Conservation (phyloP, 257 asterid species). For the Verbascum thapsus region DNA sequence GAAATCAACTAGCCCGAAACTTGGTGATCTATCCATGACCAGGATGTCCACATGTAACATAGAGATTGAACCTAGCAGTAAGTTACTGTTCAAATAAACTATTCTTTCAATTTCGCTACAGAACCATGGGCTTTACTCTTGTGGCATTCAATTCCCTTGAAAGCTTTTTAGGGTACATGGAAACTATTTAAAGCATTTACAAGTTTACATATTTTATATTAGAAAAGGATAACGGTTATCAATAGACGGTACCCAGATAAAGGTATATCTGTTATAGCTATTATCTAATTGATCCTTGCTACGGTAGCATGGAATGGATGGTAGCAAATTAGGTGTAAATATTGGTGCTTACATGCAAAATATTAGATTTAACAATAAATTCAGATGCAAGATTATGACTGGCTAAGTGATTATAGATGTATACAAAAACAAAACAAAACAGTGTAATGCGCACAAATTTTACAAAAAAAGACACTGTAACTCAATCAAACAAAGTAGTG, state of each 20-base stretch:
- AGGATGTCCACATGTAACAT: not conserved
- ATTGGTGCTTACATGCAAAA: not conserved
- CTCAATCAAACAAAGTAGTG: conserved; percentile 11
- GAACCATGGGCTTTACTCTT: conserved; percentile 11
- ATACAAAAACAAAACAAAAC: too few relatives aligned
- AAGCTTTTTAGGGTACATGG: not conserved
- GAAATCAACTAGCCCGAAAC: not conserved
- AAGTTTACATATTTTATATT: not conserved
- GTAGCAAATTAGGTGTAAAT: not conserved
- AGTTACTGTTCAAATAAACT: not conserved
- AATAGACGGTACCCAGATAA: not conserved
- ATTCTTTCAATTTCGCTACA: conserved; percentile 1
- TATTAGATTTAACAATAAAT: not conserved
- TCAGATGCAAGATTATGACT: conserved; percentile 14
- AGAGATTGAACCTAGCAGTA: not conserved
- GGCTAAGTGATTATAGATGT: too few relatives aligned
- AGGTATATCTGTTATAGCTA: not conserved
- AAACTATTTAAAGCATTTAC: not conserved
- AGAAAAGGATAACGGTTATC: not conserved
- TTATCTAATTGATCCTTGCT: conserved; percentile 3
- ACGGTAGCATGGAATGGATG: not conserved
- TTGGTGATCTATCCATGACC: too few relatives aligned
- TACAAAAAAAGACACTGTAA: not conserved
- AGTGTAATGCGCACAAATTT: not conserved
- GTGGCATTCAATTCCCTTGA: not conserved